Evolutionary conservation across 163 green algal genomes (phyloP).

Genomic region (Scenedesmus sp.): DNA sequence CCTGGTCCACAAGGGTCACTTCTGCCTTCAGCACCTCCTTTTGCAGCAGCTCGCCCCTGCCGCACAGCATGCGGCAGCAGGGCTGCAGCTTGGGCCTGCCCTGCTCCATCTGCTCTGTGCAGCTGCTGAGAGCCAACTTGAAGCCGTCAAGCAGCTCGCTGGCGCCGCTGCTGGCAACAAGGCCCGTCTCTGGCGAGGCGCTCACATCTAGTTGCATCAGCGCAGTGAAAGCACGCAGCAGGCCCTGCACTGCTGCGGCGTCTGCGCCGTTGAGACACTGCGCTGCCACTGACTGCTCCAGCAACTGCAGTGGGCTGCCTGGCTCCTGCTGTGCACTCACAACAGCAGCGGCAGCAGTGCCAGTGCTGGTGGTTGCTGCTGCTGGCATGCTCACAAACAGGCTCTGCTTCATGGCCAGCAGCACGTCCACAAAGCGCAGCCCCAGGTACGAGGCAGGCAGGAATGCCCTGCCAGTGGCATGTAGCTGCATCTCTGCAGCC

Average conservation of each 20-base stretch:
- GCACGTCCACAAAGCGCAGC: constrained; percentile 14
- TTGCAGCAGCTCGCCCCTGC: constrained; percentile 26
- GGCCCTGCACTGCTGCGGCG: background rate
- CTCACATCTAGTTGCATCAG: constrained; percentile 31
- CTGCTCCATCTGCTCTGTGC: background rate
- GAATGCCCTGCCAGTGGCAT: constrained; percentile 28
- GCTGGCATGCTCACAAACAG: background rate
- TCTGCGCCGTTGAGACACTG: constrained; percentile 7
- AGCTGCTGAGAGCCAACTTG: background rate
- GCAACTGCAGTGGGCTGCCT: background rate
- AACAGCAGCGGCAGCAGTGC: background rate
- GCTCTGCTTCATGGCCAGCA: constrained; percentile 11
- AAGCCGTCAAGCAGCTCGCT: constrained; percentile 24
- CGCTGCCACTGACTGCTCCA: constrained; percentile 20
- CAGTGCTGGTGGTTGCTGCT: background rate
- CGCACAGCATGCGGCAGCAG: background rate
- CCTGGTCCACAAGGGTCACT: constrained; percentile 6
- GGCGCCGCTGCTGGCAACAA: constrained; percentile 5
- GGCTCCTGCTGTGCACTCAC: background rate
- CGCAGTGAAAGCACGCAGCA: background rate
- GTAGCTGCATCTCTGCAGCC: constrained; percentile 26
- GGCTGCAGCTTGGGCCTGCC: constrained; percentile 4
- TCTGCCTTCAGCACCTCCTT: constrained; percentile 41
- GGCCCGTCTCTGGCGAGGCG: constrained; percentile 3
- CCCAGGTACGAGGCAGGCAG: constrained; percentile 34